phyloP scores from a whole-genome alignment of 75 land plant genomes.

The Isoetes taiwanensis region DNA sequence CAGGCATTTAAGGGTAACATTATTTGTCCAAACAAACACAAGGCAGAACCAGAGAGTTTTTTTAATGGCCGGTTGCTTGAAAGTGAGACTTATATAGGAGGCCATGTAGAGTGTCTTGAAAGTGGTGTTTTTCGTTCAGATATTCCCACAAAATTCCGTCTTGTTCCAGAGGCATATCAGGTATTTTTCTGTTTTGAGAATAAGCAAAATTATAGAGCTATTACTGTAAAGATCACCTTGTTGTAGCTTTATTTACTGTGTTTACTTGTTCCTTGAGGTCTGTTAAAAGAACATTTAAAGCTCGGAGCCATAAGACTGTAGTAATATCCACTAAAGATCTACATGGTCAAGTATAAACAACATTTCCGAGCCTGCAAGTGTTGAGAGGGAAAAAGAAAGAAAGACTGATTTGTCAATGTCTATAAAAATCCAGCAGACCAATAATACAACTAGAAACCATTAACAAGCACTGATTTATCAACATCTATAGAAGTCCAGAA shows the following conservation, averaged over 20 bases:
- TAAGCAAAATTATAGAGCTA: background rate
- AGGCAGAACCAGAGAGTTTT: conserved; percentile 72
- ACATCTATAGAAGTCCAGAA: too few species aligned
- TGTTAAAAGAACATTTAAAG: too few species aligned
- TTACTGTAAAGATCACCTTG: background rate
- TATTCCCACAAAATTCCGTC: conserved; percentile 85
- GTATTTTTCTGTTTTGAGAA: conserved; percentile 32
- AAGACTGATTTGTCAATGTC: too few species aligned
- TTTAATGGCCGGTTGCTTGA: conserved; percentile 72
- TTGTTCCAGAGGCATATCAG: conserved; percentile 83
- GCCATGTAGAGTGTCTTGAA: conserved; percentile 98
- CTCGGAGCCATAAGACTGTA: too few species aligned
- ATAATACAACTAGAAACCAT: too few species aligned
- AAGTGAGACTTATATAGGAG: conserved; percentile 98
- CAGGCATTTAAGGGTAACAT: conserved; percentile 96
- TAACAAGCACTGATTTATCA: too few species aligned
- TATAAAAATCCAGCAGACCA: too few species aligned
- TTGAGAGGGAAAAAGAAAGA: too few species aligned
- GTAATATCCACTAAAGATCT: too few species aligned
- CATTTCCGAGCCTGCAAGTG: too few species aligned
- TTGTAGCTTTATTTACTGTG: background rate
- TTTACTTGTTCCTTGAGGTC: too few species aligned
- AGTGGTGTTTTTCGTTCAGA: conserved; percentile 99
- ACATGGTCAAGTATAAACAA: too few species aligned
- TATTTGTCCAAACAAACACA: conserved; percentile 95